Base-by-base conservation (phyloP, 768 basidiomycete species). In the Collybia sordida region DNA sequence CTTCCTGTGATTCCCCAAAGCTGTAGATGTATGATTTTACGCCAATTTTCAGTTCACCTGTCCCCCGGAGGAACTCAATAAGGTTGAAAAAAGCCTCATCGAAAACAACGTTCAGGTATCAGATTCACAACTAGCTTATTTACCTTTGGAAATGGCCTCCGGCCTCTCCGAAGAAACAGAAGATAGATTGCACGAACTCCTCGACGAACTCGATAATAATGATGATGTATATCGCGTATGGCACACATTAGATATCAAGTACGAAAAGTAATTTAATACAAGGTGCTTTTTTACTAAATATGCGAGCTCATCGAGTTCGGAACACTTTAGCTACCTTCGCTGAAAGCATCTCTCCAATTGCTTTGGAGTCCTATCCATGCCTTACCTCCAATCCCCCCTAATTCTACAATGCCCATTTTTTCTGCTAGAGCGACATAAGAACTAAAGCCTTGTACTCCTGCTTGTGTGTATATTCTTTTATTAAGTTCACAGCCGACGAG, bases 151-250 rank as follows among this genome's bases (percentile, higher is more conserved):
- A 49, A 53, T 66, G 14, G 47, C 24, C 15, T 57, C 62, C 11
- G 69, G 68, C 6, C 62, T 66, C 4, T 59, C 68, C 1, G 72
- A 73, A 22, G 79, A 81, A 6, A 56, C 65, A 23, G 65, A 70
- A 45, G 59, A 64, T 19, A 70, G 67, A 41, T 59, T 86, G 6
- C 67, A 70, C 25, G 59, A 62, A 9, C 66, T 88, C 18, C 65
- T 84, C 17, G 72, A 78, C 37, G 74, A 71, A 4, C 62, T 88
- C 43, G 82, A 84, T 62, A 78, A 69, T 19, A 68, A 80, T 51
- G 80, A 79, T 46, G 86, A 87, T 59, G 78, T 78, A 11, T 65
- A 80, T 49, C 74, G 73, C 49, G 80, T 87, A 21, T 85, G 79
- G 70, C 37, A 27, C 21, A 34, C 37, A 23, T 28, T 38, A 37